A percentile compares a stretch with the other conserved stretches of the same genome.
These are phyloP conservation scores for Ceratobasidium sp. DNA, from an alignment of 1,284 basidiomycete genomes.

Conservation along the genomic window DNA sequence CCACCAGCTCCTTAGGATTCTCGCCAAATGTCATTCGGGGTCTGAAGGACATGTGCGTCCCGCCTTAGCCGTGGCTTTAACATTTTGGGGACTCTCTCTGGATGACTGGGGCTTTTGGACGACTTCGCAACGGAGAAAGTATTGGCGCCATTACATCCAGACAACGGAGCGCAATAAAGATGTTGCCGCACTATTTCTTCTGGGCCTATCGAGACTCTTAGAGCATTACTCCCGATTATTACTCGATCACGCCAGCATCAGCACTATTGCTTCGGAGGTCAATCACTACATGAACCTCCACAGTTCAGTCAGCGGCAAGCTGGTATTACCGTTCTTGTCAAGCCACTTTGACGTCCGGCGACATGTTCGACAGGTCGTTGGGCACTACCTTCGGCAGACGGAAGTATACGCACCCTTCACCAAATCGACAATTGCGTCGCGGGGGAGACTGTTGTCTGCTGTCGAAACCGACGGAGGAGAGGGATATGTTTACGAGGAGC, in stretches of 20 bases:
- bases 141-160: background rate
- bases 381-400: background rate
- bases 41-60: background rate
- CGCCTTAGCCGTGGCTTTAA: slow-evolving; percentile 7
- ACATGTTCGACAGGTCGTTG: slow-evolving; percentile 1
- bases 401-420: background rate
- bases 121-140: background rate
- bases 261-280: slow-evolving; percentile 16
- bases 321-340: background rate
- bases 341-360: slow-evolving; percentile 4
- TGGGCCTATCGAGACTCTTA: slow-evolving; percentile 18
- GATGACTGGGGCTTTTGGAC: slow-evolving; percentile 28
- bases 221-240: background rate
- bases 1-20: background rate
- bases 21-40: background rate
- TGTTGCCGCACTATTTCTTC: background rate
- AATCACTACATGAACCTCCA: background rate
- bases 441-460: background rate
- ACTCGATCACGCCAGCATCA: slow-evolving; percentile 21
- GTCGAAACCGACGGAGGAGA: background rate
- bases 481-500: background rate
- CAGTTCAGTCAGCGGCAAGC: background rate
- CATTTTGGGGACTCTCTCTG: slow-evolving; percentile 25
- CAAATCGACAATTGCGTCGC: background rate
- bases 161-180: background rate